A percentile compares a stretch with the other conserved stretches of the same genome.
These are phyloP conservation scores for Neoboletus magnificus DNA, from an alignment of 768 basidiomycete genomes.

Conservation along the genomic window DNA sequence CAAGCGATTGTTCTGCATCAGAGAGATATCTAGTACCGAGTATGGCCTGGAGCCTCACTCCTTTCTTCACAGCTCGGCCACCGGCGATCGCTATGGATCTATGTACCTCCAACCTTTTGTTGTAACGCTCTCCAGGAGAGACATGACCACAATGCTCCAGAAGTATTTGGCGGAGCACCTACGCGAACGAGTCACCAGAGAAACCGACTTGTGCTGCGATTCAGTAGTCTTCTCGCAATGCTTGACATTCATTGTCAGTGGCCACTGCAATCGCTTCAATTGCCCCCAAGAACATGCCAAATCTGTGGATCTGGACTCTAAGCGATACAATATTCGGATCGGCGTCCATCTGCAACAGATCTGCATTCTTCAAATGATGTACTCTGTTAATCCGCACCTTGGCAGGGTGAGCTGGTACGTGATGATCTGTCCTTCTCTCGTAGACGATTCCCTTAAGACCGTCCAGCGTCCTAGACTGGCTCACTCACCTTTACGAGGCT, in stretches of 20 bases:
- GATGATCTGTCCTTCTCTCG: background rate
- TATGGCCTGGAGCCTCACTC: constrained; percentile 1
- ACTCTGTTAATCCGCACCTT: constrained; percentile 9
- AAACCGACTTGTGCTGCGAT: constrained; percentile 31
- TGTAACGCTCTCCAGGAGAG: constrained; percentile 19
- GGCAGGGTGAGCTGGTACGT: constrained; percentile 2
- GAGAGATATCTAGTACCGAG: constrained; percentile 3
- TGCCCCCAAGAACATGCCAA: constrained; percentile 39
- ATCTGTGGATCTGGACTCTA: constrained; percentile 18
- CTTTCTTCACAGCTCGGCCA: constrained; percentile 5
- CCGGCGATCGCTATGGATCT: background rate
- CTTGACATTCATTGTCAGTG: constrained; percentile 15
- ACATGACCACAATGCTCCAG: constrained; percentile 25
- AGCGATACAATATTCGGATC: constrained; percentile 39
- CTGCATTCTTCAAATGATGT: constrained; percentile 38
- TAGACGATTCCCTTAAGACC: background rate
- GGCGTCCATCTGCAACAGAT: constrained; percentile 49
- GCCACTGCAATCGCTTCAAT: constrained; percentile 26
- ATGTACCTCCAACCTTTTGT: background rate
- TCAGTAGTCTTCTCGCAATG: constrained; percentile 39
- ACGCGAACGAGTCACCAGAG: constrained; percentile 24
- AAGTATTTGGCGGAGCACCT: constrained; percentile 27
- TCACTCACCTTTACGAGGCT: constrained; percentile 45
- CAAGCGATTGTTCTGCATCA: constrained; percentile 27
- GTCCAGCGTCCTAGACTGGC: constrained; percentile 31